These are phyloP conservation scores for Stagonosporopsis vannaccii DNA, from an alignment of 2,329 filamentous ascomycete species.

Conservation along the genomic window DNA sequence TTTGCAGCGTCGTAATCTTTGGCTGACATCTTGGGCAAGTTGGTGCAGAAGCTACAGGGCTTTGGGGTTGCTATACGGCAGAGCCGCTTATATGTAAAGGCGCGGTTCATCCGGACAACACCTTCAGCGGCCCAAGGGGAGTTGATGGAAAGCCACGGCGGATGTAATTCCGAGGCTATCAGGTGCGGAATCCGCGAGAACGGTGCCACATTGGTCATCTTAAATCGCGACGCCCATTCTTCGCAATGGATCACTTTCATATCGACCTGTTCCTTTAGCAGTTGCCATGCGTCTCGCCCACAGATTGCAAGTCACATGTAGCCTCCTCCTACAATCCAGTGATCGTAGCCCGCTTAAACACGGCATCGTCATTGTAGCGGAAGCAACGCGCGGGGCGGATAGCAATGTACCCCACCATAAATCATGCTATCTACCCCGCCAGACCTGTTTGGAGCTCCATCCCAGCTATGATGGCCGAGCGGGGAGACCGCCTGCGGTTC, in stretches of 20 bases:
- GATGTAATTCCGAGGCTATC: constrained; percentile 26
- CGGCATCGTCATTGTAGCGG: constrained; percentile 11
- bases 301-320: background rate
- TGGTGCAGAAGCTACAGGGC: background rate
- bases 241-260: too few species aligned
- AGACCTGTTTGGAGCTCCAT: constrained; percentile 13
- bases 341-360: constrained; percentile 13
- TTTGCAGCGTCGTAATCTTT: constrained; percentile 5
- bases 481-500: constrained; percentile 4
- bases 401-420: constrained; percentile 28
- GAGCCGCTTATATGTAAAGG: constrained; percentile 6
- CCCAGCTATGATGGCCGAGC: background rate
- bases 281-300: too few species aligned
- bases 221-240: too few species aligned
- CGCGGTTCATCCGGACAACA: background rate
- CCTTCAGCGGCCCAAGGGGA: constrained; percentile 3
- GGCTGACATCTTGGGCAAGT: constrained; percentile 7
- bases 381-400: constrained; percentile 12
- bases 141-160: constrained; percentile 23
- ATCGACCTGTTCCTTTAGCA: too few species aligned
- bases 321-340: background rate
- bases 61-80: background rate
- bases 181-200: constrained; percentile 17
- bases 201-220: background rate
- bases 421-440: constrained; percentile 34